phyloP scores from a whole-genome alignment of 768 basidiomycete genomes.

The Russula sp. region DNA sequence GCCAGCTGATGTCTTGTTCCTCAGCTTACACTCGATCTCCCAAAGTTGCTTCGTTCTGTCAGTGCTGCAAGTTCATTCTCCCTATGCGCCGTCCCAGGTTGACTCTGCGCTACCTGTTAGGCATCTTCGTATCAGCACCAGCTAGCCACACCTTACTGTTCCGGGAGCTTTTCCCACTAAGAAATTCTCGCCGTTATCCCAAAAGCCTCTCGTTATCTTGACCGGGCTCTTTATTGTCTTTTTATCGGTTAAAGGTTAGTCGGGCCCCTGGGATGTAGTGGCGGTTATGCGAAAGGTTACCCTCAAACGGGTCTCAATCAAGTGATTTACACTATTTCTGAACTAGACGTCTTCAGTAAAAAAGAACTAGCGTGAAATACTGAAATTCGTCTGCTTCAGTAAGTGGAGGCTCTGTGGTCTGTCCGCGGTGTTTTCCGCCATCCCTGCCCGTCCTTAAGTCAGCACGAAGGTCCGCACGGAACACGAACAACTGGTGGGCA shows the following conservation, averaged over 20 bases:
- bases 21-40: not conserved
- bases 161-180: not conserved
- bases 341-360: not conserved
- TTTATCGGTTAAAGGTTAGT: not conserved
- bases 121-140: not conserved
- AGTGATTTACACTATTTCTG: not conserved
- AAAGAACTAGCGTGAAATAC: not conserved
- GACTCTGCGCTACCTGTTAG: too few relatives aligned
- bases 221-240: not conserved
- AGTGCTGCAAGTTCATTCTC: too few relatives aligned
- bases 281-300: constrained; percentile 2
- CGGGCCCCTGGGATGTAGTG: not conserved
- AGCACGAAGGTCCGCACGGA: not conserved
- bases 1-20: too few relatives aligned
- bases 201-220: not conserved
- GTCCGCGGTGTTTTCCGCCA: not conserved
- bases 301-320: not conserved
- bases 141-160: not conserved
- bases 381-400: not conserved
- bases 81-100: too few relatives aligned
- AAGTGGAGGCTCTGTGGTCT: not conserved
- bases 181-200: not conserved
- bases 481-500: not conserved
- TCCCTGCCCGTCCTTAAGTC: not conserved
- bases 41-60: not conserved